These are phyloP conservation scores for Filobasidium floriforme DNA, from an alignment of 768 basidiomycete species.

Conservation along the genomic window DNA sequence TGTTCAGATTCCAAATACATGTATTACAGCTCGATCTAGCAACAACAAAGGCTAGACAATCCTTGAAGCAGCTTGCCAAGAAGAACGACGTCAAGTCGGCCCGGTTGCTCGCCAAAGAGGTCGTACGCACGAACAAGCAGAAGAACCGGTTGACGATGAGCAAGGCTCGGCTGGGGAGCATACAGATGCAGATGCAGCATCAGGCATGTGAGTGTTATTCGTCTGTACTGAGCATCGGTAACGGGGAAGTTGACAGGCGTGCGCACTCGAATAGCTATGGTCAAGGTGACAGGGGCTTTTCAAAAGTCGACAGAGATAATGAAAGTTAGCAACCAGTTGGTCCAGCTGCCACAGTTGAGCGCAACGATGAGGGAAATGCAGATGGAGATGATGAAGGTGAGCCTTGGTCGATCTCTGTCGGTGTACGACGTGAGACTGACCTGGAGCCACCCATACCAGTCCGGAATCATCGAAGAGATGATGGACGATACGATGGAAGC, in stretches of 20 bases:
- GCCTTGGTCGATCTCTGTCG: conserved; percentile 18
- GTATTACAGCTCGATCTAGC: conserved; percentile 68
- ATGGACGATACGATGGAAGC: conserved; percentile 76
- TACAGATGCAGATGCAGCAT: conserved; percentile 77
- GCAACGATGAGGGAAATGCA: conserved; percentile 94
- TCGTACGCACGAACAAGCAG: conserved; percentile 92
- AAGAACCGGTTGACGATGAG: conserved; percentile 82
- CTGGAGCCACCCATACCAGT: conserved; percentile 50
- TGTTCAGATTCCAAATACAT: no score
- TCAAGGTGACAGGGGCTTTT: conserved; percentile 93
- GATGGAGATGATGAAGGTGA: conserved; percentile 98
- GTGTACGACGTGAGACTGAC: background rate
- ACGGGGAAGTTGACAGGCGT: background rate
- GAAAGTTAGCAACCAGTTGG: conserved; percentile 87
- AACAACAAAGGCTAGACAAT: conserved; percentile 66
- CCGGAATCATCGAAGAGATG: conserved; percentile 98
- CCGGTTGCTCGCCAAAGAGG: conserved; percentile 80
- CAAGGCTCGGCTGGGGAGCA: conserved; percentile 87
- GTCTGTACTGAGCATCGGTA: background rate
- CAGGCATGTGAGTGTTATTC: conserved; percentile 66
- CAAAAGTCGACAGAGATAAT: conserved; percentile 98
- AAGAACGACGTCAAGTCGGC: conserved; percentile 92
- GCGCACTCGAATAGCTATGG: conserved; percentile 58
- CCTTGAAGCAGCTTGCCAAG: conserved; percentile 78
- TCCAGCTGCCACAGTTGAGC: conserved; percentile 86